A percentile compares a stretch with the other conserved stretches of the same genome.
phyloP scores from a whole-genome alignment of 2,329 filamentous ascomycete species.

The Elsinoe arachidis region DNA sequence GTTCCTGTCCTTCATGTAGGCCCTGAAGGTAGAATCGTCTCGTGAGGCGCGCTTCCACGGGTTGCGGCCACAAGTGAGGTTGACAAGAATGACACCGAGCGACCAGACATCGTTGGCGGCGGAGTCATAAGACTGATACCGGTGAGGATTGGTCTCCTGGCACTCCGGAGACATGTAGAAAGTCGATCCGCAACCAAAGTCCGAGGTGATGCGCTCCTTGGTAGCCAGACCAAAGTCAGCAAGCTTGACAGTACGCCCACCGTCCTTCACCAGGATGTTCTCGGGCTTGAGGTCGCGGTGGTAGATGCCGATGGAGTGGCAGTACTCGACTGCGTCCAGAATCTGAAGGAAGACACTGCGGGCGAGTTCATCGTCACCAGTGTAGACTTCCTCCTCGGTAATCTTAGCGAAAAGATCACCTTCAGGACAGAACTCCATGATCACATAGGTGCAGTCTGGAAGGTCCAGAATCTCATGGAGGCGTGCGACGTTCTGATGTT shows the following conservation, averaged over 20 bases:
- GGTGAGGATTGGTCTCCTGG: constrained; percentile 64
- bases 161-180: constrained; percentile 99
- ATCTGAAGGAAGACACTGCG: constrained; percentile 88
- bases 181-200: constrained; percentile 95
- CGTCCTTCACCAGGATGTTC: constrained; percentile 87
- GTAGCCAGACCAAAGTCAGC: constrained; percentile 97
- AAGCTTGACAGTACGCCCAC: constrained; percentile 83
- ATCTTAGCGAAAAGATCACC: constrained; percentile 97
- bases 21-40: constrained; percentile 91
- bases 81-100: constrained; percentile 94
- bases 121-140: constrained; percentile 71
- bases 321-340: constrained; percentile 90
- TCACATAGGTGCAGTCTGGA: constrained; percentile 86
- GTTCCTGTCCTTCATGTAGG: constrained; percentile 72
- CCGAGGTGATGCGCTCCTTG: constrained; percentile 70
- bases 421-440: constrained; percentile 94
- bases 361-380: constrained; percentile 82
- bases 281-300: constrained; percentile 97
- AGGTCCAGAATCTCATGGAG: constrained; percentile 90
- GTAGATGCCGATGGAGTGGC: constrained; percentile 88
- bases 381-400: constrained; percentile 86
- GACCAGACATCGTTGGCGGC: constrained; percentile 97
- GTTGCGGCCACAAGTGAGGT: constrained; percentile 94
- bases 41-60: constrained; percentile 95
- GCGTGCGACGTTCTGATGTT: constrained; percentile 87